Percentiles rank a stretch among this genome's conserved stretches.
Conservation (phyloP, 2,329 filamentous ascomycete species). For the Sclerotinia sclerotiorum region DNA sequence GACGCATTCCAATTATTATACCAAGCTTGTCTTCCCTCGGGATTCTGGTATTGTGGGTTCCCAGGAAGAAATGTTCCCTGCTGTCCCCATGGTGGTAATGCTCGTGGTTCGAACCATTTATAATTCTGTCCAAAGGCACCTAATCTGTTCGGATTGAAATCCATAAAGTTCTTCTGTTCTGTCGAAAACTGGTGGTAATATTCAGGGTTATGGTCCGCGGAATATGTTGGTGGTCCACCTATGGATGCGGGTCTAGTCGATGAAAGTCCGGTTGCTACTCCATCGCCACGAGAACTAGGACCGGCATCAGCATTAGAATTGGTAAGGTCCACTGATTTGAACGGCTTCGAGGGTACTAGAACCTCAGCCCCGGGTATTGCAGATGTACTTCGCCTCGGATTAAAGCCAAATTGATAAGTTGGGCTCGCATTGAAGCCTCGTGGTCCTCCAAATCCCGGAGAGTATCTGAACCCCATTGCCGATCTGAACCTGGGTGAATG, state of each 20-base stretch:
- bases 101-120: neutral
- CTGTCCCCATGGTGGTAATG: neutral
- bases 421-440: constrained; percentile 11
- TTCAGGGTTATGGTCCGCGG: neutral
- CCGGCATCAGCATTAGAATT: neutral
- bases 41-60: neutral
- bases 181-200: neutral
- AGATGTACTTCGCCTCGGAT: neutral
- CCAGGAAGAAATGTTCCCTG: neutral
- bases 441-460: constrained; percentile 20
- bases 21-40: neutral
- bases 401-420: neutral
- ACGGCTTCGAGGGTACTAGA: neutral
- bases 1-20: constrained; percentile 1
- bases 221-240: neutral
- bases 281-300: neutral
- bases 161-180: neutral
- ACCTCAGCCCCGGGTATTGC: neutral
- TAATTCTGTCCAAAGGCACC: neutral
- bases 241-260: neutral
- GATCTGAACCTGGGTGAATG: constrained; percentile 15
- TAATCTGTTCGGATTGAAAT: neutral
- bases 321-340: neutral
- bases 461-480: constrained; percentile 18
- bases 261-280: neutral